These are phyloP conservation scores for Rosellinia necatrix DNA, from an alignment of 2,329 filamentous ascomycete genomes.

Conservation along the genomic window DNA sequence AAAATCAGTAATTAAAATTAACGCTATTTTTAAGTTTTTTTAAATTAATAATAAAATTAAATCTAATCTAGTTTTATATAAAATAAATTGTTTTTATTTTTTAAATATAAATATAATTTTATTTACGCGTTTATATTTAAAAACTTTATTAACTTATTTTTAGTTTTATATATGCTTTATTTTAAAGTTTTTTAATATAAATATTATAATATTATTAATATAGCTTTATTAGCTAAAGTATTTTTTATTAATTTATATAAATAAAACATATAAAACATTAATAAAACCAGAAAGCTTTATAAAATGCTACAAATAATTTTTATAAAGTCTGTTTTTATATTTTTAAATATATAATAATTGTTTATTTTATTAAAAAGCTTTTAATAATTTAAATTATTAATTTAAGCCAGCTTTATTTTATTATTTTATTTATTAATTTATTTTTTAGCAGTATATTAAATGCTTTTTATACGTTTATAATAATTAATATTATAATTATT, in stretches of 20 bases:
- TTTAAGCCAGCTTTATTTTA: neutral
- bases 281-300: constrained; percentile 8
- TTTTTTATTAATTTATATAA: constrained; percentile 8
- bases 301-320: constrained; percentile 7
- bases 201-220: constrained; percentile 2
- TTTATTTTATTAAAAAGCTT: constrained; percentile 13
- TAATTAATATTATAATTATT: constrained; percentile 10
- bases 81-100: too few species aligned
- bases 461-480: neutral
- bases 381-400: constrained; percentile 1
- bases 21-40: too few species aligned
- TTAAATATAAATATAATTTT: constrained; percentile 3
- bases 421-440: constrained; percentile 9
- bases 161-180: neutral
- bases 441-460: constrained; percentile 14
- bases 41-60: too few species aligned
- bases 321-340: neutral
- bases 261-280: constrained; percentile 19
- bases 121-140: constrained; percentile 5
- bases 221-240: constrained; percentile 1
- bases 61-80: too few species aligned
- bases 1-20: too few species aligned
- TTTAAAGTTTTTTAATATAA: constrained; percentile 10
- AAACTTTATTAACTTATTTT: constrained; percentile 3
- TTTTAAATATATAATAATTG: constrained; percentile 16